phyloP scores from a whole-genome alignment of 768 basidiomycete species.

The Boletus tomentosulus region DNA sequence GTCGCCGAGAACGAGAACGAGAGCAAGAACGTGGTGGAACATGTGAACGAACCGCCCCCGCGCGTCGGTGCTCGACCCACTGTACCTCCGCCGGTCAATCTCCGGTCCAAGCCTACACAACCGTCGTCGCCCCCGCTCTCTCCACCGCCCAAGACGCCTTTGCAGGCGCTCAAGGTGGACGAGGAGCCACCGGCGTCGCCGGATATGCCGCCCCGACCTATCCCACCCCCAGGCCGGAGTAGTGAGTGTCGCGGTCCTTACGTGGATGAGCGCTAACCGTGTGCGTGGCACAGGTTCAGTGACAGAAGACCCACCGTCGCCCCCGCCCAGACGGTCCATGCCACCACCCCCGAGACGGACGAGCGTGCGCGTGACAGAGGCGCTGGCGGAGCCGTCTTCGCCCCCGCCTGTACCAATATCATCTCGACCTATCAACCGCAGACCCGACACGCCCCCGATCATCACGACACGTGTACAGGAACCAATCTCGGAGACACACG shows the following conservation, averaged over 20 bases:
- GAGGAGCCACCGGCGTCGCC: conserved; percentile 27
- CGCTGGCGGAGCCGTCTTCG: conserved; percentile 10
- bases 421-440: conserved; percentile 10
- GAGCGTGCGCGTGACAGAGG: conserved; percentile 14
- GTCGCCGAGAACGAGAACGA: conserved; percentile 4
- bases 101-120: conserved; percentile 19
- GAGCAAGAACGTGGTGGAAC: conserved; percentile 14
- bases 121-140: conserved; percentile 14
- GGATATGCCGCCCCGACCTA: conserved; percentile 27
- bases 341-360: conserved; percentile 24
- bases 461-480: conserved; percentile 20
- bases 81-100: conserved; percentile 31
- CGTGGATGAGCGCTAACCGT: neutral
- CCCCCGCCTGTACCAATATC: conserved; percentile 20
- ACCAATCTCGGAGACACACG: conserved; percentile 1
- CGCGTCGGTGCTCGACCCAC: conserved; percentile 28
- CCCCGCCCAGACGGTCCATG: conserved; percentile 16
- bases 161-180: conserved; percentile 12
- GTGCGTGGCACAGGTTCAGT: conserved; percentile 7
- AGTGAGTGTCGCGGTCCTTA: conserved; percentile 12
- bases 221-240: conserved; percentile 29
- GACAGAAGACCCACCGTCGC: conserved; percentile 9
- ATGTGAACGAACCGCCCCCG: conserved; percentile 26
- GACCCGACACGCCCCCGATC: conserved; percentile 22
- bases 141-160: conserved; percentile 11